Evolutionary conservation across 768 basidiomycete species (phyloP), one percentile per base, ranked within the genome.

Genomic region (Tricholoma furcatifolium): DNA sequence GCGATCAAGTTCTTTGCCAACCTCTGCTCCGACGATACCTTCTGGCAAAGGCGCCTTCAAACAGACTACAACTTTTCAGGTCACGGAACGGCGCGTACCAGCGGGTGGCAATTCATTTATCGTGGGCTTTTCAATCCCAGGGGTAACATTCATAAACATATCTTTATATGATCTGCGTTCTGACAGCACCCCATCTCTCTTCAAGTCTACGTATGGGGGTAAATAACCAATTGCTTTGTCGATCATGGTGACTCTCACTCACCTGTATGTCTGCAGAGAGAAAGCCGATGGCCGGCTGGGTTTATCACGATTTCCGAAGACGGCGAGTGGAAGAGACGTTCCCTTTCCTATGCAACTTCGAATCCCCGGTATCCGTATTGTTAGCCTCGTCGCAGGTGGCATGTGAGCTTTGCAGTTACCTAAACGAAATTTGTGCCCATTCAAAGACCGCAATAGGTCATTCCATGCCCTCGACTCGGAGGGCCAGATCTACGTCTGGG

Each of bases 61-160:
- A 66, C 68, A 30, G 93, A 94, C 64, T 93, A 84, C 73, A 91
- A 92, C 68, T 94, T 91, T 60, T 78, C 86, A 7, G 81, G 80
- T 3, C 74, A 78, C 36, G 79, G 77, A 38, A 92, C 87, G 0
- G 92, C 92, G 12, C 75, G 93, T 17, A 82, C 78, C 11, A 82
- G 70, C 40, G 91, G 91, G 12, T 95, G 87, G 84, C 88, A 86
- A 67, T 78, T 83, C 59, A 82, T 95, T 35, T 95, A 93, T 70
- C 76, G 74, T 43, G 82, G 88, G 6, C 70, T 95, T 20, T 80
- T 70, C 49, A 76, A 76, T 53, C 88, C 66, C 74, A 84, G 82
- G 84, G 89, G 89, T 90, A 61, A 58, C 74, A 60, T 14, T 34
- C 2, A 35, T n/a, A 12, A 18, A 15, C 14, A 44, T 23, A 45